phyloP scores from a whole-genome alignment of 345 rosid genomes.

The Erysimum cheiranthoides region DNA sequence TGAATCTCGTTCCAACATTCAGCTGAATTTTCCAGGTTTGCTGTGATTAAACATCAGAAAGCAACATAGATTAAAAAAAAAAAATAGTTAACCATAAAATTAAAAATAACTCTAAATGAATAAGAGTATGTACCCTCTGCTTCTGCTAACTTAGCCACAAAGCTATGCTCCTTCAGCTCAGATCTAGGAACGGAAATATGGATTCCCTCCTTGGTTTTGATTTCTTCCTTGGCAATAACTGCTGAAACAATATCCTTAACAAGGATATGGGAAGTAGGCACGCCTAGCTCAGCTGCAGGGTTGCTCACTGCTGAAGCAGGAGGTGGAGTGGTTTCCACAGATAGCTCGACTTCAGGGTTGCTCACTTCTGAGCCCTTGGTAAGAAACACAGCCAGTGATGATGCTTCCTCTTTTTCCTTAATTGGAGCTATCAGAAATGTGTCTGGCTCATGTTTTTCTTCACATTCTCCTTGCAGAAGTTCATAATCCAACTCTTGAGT shows the following conservation, averaged over 20 bases:
- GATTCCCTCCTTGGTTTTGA: not conserved
- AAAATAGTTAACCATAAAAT: not conserved
- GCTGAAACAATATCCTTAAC: slow-evolving; percentile 12
- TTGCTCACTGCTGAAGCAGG: slow-evolving; percentile 11
- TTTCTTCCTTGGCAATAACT: slow-evolving; percentile 8
- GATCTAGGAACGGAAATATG: not conserved
- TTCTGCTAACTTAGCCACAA: slow-evolving; percentile 27
- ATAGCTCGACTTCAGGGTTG: not conserved
- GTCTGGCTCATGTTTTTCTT: slow-evolving; percentile 15
- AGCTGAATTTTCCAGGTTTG: slow-evolving; percentile 6
- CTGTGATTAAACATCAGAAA: not conserved
- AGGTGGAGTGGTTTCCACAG: slow-evolving; percentile 9
- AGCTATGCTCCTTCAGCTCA: slow-evolving; percentile 3
- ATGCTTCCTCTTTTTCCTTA: slow-evolving; percentile 5
- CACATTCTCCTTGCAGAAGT: not conserved
- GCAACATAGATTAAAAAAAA: not conserved
- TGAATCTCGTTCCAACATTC: slow-evolving; percentile 17
- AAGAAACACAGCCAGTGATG: not conserved
- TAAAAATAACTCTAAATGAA: not conserved
- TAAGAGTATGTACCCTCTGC: slow-evolving; percentile 15
- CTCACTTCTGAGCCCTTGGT: not conserved
- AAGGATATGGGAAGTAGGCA: slow-evolving; percentile 4
- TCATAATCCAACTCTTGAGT: slow-evolving; percentile 9
- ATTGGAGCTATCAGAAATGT: not conserved
- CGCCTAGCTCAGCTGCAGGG: not conserved